Conservation (phyloP, 139 green algal species). For the Pseudopediastrum boryanum region DNA sequence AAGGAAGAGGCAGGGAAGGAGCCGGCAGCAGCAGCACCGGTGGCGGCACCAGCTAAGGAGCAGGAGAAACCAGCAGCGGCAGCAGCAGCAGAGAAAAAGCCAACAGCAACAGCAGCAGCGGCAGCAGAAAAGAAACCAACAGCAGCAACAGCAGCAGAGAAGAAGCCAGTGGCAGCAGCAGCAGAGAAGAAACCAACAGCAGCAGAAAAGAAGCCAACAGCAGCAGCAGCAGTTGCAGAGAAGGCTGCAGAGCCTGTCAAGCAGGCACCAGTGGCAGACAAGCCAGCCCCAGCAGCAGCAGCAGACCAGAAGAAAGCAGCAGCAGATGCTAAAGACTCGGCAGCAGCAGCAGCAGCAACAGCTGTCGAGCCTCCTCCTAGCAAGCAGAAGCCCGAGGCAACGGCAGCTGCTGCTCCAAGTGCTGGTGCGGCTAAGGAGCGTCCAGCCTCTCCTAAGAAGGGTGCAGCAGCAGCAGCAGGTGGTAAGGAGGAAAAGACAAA, state of each 20-base stretch:
- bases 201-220: not conserved
- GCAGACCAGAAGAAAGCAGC: not conserved
- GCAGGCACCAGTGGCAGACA: not conserved
- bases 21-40: too few species aligned
- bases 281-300: not conserved
- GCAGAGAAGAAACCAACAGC: not conserved
- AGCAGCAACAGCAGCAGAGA: not conserved
- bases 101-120: not conserved
- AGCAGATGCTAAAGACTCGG: not conserved
- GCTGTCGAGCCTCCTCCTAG: too few species aligned
- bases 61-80: not conserved
- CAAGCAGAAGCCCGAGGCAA: too few species aligned
- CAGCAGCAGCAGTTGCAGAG: not conserved
- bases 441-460: too few species aligned
- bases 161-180: not conserved
- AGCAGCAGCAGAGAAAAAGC: not conserved
- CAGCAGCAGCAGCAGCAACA: not conserved
- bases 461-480: too few species aligned
- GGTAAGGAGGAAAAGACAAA: too few species aligned
- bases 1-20: not conserved
- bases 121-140: not conserved
- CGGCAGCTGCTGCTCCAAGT: too few species aligned
- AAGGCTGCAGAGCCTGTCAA: not conserved
- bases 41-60: not conserved
- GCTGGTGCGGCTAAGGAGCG: too few species aligned